phyloP scores from a whole-genome alignment of 1,284 basidiomycete species.

The Leccinum subrobustum region DNA sequence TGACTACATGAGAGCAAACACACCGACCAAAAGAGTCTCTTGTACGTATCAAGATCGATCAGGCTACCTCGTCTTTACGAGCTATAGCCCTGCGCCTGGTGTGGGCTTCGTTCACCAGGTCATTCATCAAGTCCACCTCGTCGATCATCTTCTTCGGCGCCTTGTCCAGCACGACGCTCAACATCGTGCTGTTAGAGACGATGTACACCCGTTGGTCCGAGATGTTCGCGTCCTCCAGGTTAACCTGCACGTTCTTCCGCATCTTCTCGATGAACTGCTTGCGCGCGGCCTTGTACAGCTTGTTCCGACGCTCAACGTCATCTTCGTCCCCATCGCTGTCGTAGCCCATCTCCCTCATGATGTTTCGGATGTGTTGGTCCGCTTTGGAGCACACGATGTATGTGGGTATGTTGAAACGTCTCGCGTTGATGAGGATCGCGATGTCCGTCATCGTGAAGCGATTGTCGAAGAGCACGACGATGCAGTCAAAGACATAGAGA shows the following conservation, averaged over 20 bases:
- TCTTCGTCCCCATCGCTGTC: background rate
- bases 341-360: background rate
- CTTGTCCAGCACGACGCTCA: background rate
- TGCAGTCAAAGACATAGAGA: background rate
- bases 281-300: no score
- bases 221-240: no score
- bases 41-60: background rate
- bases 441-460: background rate
- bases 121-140: background rate
- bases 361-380: background rate
- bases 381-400: background rate
- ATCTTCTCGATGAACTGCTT: no score
- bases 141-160: background rate
- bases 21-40: no score
- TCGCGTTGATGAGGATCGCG: background rate
- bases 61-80: no score
- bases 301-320: background rate
- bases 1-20: no score
- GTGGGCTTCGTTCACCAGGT: background rate
- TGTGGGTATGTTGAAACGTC: background rate
- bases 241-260: no score
- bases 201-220: no score
- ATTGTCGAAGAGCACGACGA: background rate
- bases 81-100: background rate
- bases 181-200: no score